A percentile compares a stretch with the other conserved stretches of the same genome.
phyloP scores from a whole-genome alignment of 2,329 filamentous ascomycete species.

The Triangularia verruculosa region DNA sequence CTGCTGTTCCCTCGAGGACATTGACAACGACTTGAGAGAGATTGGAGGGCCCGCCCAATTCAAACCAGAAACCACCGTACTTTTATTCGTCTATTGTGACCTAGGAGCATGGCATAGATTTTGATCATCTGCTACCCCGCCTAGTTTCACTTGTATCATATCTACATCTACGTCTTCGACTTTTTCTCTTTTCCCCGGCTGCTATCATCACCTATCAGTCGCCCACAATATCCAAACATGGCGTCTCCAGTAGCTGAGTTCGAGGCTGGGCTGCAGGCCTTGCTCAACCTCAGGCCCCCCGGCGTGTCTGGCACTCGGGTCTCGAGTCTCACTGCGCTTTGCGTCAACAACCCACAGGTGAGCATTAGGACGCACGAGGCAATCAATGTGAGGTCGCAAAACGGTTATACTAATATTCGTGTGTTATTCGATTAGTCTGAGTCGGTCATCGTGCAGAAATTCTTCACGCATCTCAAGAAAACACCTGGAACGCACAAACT shows the following conservation, averaged over 20 bases:
- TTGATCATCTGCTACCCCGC: constrained; percentile 11
- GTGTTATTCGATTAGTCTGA: constrained; percentile 60
- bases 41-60: not conserved
- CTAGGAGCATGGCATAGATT: constrained; percentile 26
- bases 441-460: constrained; percentile 90
- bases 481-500: constrained; percentile 93
- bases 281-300: constrained; percentile 87
- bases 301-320: constrained; percentile 95
- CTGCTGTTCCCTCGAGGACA: not conserved
- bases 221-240: constrained; percentile 24
- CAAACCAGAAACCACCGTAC: constrained; percentile 13
- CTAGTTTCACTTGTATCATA: constrained; percentile 22
- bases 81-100: constrained; percentile 18
- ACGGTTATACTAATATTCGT: constrained; percentile 23
- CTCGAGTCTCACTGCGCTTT: constrained; percentile 78
- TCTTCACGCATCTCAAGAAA: constrained; percentile 97
- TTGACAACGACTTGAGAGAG: constrained; percentile 1
- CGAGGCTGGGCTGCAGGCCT: constrained; percentile 84
- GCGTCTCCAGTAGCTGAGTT: constrained; percentile 89
- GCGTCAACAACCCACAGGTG: constrained; percentile 89
- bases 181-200: not conserved
- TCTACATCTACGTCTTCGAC: constrained; percentile 5
- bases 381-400: constrained; percentile 19
- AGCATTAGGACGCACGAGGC: constrained; percentile 34
- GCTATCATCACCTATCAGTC: not conserved